Conservation (phyloP, 2,329 filamentous ascomycete genomes). For the Pestalotiopsis sp. region DNA sequence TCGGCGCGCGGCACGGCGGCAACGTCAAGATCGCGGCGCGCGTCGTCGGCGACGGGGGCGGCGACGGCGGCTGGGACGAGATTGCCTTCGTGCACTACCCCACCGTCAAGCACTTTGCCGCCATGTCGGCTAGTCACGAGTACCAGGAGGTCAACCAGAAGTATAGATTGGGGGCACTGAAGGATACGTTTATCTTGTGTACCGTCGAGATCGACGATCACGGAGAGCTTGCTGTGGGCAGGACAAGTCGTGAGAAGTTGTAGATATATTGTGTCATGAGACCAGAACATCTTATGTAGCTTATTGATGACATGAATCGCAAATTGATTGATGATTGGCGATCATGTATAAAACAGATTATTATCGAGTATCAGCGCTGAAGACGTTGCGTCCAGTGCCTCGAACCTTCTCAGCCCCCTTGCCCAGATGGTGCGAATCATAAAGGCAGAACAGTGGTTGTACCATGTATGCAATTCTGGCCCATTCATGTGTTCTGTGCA, state of each 20-base stretch:
- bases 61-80: conserved; percentile 62
- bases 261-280: neutral
- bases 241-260: conserved; percentile 14
- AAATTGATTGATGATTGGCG: no score
- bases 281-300: no score
- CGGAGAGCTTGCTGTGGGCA: conserved; percentile 18
- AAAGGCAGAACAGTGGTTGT: no score
- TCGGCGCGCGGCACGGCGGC: conserved; percentile 57
- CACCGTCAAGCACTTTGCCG: conserved; percentile 61
- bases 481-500: no score
- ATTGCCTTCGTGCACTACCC: conserved; percentile 68
- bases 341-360: no score
- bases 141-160: conserved; percentile 27
- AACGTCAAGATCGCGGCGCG: conserved; percentile 64
- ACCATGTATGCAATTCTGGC: no score
- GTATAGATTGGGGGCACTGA: conserved; percentile 25
- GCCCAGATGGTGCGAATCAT: no score
- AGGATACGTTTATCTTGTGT: conserved; percentile 28
- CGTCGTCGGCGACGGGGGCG: conserved; percentile 42
- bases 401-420: no score
- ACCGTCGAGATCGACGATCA: conserved; percentile 25
- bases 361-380: no score
- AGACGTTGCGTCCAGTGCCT: no score
- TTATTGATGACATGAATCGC: no score
- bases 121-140: conserved; percentile 40